Evolutionary conservation across 176 grass and related monocot genomes (phyloP), one percentile per base, ranked within the genome.

Genomic region (Raddia distichophylla): DNA sequence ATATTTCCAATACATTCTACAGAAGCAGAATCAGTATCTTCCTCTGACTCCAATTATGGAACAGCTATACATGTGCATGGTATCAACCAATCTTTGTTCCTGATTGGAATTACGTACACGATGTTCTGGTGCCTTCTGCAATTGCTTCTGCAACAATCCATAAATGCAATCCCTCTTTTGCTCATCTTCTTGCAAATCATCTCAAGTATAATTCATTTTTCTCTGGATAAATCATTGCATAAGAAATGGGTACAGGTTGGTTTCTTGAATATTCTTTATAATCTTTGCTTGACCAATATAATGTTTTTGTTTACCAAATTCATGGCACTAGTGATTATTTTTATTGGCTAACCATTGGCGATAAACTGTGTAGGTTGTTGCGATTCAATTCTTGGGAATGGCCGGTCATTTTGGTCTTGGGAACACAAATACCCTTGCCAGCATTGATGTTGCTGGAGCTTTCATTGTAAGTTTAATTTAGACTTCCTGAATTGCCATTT

Each of bases 111-210:
- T 64, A 91, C 90, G 73, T 93, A 75, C 57, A 74, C 68, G n/a
- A 35, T 73, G 9, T 94, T 93, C 83, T 98, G 90, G 95, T 94
- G 95, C 64, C 88, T 98, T 79, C 80, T 98, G 64, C 95, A 98
- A 47, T 83, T 98, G 70, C 90, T 98, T 22, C 80, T 98, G 70
- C 95, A 95, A 67, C 90, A 93, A 53, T 82, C 92, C 54, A 83
- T 87, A 75, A 98, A 94, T 93, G 88, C 92, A 58, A 76, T 98
- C 37, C 95, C 95, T 64, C 44, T 98, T 83, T 82, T 98, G 46
- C 83, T 98, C 22, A 90, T 94, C 94, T 93, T 88, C 37, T 78
- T 91, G 44, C 92, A 98, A 86, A 63, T 78, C 55, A 55, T 85
- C 60, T 86, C 67, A 43, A 91, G 92, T 74, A 69, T 88, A 56